Evolutionary conservation across 495 filamentous ascomycete species (phyloP), one percentile per base, ranked within the genome.

Genomic region (Hypoxylon fuscum): DNA sequence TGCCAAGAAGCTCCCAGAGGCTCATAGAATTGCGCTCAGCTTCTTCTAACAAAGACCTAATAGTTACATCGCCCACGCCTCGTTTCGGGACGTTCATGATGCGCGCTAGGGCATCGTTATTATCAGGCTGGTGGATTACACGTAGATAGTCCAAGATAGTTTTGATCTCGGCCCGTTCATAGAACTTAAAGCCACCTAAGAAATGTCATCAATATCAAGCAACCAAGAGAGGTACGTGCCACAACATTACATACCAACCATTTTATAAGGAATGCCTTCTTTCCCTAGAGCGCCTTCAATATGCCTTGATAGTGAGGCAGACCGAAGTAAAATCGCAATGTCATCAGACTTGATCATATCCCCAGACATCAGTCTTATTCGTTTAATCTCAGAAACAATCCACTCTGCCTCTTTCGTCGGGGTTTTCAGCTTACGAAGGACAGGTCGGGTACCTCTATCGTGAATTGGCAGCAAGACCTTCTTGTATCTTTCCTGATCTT

Each of bases 101-200:
- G 25, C 91, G 86, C 31, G 87, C 83, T 2, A 98, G 66, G 0
- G 96, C 92, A 72, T 98, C 96, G 53, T 92, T 96, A 65, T 96
- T 93, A 12, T 88, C 83, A 1, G 92, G 92, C 67, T 96, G 91
- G 70, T 89, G 87, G 31, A 97, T 84, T 5, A 96, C 88, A 22
- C 93, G 83, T 18, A 98, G 77, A 72, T 99, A 98, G 71, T 98
- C 93, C 6, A 99, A 72, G 1, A 98, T 71, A 3, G 88, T 83
- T 71, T 96, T 97, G 68, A 99, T 88, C 74, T 99, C 96, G 9
- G 85, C 80, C 42, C 96, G 85, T 64, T 99, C 96, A 66, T 94
- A 99, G 74, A 99, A 99, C 52, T 88, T 87, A 27, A 86, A 83
- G 0, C 96, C 96, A 14, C 85, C 74, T 73, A 31, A 68, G 11